These are phyloP conservation scores for Madurella mycetomatis DNA, from an alignment of 2,329 filamentous ascomycete species.

Conservation along the genomic window DNA sequence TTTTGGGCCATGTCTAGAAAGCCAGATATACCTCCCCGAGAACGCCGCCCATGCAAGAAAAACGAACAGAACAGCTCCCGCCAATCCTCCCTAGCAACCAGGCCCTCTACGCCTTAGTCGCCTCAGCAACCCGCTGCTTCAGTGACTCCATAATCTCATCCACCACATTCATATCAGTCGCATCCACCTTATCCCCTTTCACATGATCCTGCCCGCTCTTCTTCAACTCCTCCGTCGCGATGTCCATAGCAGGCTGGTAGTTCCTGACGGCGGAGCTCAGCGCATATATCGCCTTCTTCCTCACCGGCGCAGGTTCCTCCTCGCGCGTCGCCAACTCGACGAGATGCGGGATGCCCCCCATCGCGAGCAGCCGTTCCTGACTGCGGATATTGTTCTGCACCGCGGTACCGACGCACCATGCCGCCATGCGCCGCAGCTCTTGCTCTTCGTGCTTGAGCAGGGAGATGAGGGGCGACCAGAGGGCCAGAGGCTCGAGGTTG, in stretches of 20 bases:
- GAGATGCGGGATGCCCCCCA: conserved; percentile 66
- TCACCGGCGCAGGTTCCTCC: conserved; percentile 58
- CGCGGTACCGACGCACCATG: conserved; percentile 91
- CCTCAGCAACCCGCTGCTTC: conserved; percentile 46
- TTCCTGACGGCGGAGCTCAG: conserved; percentile 84
- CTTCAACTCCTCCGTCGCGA: conserved; percentile 59
- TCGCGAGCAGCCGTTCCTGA: conserved; percentile 64
- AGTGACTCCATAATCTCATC: conserved; percentile 69
- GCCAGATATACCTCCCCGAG: conserved; percentile 19
- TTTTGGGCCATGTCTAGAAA: conserved; percentile 10
- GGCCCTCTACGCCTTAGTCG: conserved; percentile 14
- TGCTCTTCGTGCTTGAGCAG: conserved; percentile 64
- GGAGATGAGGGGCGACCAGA: conserved; percentile 77
- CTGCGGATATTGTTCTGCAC: conserved; percentile 91
- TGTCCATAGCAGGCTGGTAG: conserved; percentile 77
- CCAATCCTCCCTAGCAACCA: background rate
- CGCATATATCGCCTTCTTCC: conserved; percentile 85
- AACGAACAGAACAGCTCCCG: background rate
- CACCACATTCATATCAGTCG: conserved; percentile 80
- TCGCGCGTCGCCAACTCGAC: conserved; percentile 59
- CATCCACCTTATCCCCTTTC: conserved; percentile 58
- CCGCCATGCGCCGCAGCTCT: conserved; percentile 77
- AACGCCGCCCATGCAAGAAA: conserved; percentile 37
- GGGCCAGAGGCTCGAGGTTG: conserved; percentile 71
- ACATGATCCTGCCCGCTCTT: conserved; percentile 45